Evolutionary conservation across 192 early-diverging fungal species (phyloP).

Genomic region (Umbelopsis isabellina): DNA sequence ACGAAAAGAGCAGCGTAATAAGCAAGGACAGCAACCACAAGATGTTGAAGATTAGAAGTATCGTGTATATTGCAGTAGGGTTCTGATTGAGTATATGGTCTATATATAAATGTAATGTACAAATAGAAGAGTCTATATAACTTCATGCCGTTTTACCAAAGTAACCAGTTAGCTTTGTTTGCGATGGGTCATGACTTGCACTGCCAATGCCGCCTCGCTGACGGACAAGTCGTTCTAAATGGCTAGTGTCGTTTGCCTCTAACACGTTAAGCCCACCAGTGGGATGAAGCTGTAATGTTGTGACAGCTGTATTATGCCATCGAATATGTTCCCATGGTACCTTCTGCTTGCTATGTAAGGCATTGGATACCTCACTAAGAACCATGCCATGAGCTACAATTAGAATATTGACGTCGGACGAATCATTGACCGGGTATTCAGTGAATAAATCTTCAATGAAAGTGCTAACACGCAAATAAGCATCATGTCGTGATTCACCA

Average conservation of each 20-base stretch:
- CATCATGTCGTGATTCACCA: constrained; percentile 8
- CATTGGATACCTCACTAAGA: neutral
- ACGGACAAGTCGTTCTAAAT: neutral
- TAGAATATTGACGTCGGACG: neutral
- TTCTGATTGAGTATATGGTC: no score
- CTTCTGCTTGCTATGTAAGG: neutral
- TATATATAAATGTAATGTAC: neutral
- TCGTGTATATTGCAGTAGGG: no score
- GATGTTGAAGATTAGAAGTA: neutral
- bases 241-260: constrained; percentile 4
- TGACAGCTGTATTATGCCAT: constrained; percentile 16
- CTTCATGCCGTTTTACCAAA: constrained; percentile 1
- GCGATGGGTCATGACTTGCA: neutral
- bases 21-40: neutral
- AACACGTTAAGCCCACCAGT: neutral
- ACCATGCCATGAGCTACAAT: constrained; percentile 6
- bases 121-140: neutral
- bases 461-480: neutral
- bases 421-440: neutral
- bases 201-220: constrained; percentile 7
- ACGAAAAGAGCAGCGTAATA: neutral
- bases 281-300: neutral
- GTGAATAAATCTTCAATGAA: neutral
- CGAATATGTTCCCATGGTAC: constrained; percentile 3
- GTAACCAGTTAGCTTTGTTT: neutral